Evolutionary conservation across 805 yeast species (phyloP).

Genomic region (Schwanniomyces occidentalis): DNA sequence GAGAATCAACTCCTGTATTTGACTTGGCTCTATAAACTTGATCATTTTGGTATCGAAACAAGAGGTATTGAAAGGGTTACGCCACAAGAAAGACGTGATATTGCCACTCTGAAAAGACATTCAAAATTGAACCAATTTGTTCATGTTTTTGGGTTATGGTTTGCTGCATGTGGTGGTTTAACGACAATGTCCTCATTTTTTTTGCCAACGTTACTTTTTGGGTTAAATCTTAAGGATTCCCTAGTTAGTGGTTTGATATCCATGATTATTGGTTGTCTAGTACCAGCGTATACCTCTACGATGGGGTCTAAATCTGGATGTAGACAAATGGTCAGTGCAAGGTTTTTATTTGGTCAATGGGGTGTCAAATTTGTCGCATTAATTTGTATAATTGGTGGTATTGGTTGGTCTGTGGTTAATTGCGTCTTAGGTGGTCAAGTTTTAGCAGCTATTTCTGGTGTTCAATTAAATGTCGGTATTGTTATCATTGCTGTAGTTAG

Average conservation of each 20-base stretch:
- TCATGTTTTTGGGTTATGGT: constrained; percentile 37
- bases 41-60: constrained; percentile 30
- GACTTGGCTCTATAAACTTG: constrained; percentile 23
- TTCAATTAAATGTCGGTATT: constrained; percentile 31
- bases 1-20: no score
- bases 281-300: constrained; percentile 38
- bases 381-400: constrained; percentile 31
- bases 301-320: constrained; percentile 42
- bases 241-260: constrained; percentile 31
- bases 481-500: constrained; percentile 26
- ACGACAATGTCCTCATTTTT: constrained; percentile 40
- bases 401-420: constrained; percentile 41
- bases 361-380: constrained; percentile 32
- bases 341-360: constrained; percentile 38
- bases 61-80: constrained; percentile 37
- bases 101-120: constrained; percentile 7
- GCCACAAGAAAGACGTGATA: constrained; percentile 24
- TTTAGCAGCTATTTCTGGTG: constrained; percentile 24
- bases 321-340: constrained; percentile 38
- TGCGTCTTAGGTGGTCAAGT: constrained; percentile 41
- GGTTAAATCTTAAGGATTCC: constrained; percentile 26
- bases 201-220: constrained; percentile 29
- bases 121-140: constrained; percentile 20
- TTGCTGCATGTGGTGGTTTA: constrained; percentile 40
- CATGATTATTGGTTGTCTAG: constrained; percentile 32